Evolutionary conservation across 768 basidiomycete species (phyloP).

Genomic region (Tylopilus subfusipes): DNA sequence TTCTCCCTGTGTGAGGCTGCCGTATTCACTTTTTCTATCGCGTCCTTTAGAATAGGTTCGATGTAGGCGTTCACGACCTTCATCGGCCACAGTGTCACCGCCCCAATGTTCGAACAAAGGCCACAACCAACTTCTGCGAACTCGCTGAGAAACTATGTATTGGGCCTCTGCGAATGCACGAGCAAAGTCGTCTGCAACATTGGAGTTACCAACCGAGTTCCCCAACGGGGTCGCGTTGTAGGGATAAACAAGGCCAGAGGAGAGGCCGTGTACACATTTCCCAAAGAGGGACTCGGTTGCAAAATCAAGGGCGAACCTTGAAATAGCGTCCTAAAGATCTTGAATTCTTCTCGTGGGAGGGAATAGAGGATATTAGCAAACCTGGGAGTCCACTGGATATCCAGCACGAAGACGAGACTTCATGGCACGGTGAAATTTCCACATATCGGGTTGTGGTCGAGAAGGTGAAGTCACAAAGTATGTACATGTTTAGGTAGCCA

Average conservation of each 20-base stretch:
- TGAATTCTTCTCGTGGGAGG: not conserved
- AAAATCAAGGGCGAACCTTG: slow-evolving; percentile 62
- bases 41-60: slow-evolving; percentile 43
- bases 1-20: slow-evolving; percentile 17
- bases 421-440: slow-evolving; percentile 65
- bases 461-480: slow-evolving; percentile 6
- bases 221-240: slow-evolving; percentile 31
- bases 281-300: slow-evolving; percentile 68
- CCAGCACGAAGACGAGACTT: slow-evolving; percentile 48
- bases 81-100: not conserved
- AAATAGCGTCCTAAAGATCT: slow-evolving; percentile 47
- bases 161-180: slow-evolving; percentile 50
- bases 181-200: slow-evolving; percentile 42
- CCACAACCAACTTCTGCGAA: slow-evolving; percentile 49
- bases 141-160: slow-evolving; percentile 39
- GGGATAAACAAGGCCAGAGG: slow-evolving; percentile 51
- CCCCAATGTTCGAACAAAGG: slow-evolving; percentile 46
- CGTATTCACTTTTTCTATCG: slow-evolving; percentile 41
- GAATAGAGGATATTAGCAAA: slow-evolving; percentile 8
- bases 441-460: slow-evolving; percentile 39
- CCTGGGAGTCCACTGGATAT: slow-evolving; percentile 58
- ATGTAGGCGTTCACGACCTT: slow-evolving; percentile 3
- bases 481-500: not conserved
- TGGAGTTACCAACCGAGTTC: slow-evolving; percentile 21
- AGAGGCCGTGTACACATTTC: slow-evolving; percentile 50